Evolutionary conservation across 192 early-diverging fungal species (phyloP).

Genomic region (Coemansia pectinata): DNA sequence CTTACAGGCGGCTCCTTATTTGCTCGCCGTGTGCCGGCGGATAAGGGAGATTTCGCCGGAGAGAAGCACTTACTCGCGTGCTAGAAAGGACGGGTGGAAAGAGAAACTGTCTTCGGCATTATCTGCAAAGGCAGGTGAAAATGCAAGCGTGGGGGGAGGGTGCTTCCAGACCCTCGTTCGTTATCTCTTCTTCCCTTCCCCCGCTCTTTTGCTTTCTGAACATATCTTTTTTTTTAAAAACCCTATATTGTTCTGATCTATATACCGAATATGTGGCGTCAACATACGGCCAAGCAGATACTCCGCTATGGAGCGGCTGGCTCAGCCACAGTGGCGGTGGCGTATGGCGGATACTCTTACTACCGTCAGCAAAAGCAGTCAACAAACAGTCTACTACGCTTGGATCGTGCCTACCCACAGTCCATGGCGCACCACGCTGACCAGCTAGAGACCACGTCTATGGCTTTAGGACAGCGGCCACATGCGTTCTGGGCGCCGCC

Average conservation of each 20-base stretch:
- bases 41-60: not conserved
- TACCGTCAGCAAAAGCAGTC: conserved; percentile 17
- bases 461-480: conserved; percentile 41
- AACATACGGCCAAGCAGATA: conserved; percentile 30
- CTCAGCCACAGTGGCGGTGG: conserved; percentile 15
- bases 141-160: not conserved
- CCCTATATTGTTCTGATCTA: not conserved
- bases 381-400: not conserved
- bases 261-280: conserved; percentile 37
- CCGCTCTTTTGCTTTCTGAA: not conserved
- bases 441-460: conserved; percentile 34
- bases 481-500: conserved; percentile 76
- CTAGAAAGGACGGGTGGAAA: not conserved
- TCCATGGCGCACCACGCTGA: conserved; percentile 32
- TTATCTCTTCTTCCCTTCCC: not conserved
- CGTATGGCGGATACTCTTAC: conserved; percentile 32
- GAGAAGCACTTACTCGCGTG: not conserved
- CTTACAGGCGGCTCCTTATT: not conserved
- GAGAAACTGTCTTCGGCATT: not conserved
- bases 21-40: not conserved
- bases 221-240: not conserved
- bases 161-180: not conserved
- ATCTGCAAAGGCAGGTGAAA: not conserved
- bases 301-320: conserved; percentile 30
- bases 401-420: conserved; percentile 8